Evolutionary conservation across 1,139 yeast genomes (phyloP).

Genomic region (Hyphopichia khmerensis): DNA sequence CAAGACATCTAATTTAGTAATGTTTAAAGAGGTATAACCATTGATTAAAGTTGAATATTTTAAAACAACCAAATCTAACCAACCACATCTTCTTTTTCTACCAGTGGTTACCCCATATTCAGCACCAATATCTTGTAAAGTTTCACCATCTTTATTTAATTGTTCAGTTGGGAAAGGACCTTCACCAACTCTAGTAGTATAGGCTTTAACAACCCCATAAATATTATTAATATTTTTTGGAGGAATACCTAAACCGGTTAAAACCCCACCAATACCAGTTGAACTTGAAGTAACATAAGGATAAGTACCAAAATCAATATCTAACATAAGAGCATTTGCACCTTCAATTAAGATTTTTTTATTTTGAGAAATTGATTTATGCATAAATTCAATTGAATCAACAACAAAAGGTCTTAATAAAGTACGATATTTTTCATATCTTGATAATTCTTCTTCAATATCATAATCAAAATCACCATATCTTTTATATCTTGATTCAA

Average conservation of each 20-base stretch:
- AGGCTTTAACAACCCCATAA: conserved; percentile 97
- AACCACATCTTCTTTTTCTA: conserved; percentile 98
- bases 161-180: conserved; percentile 99
- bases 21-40: conserved; percentile 91
- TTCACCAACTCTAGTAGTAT: conserved; percentile 98
- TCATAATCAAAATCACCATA: conserved; percentile 94
- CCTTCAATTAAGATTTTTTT: conserved; percentile 95
- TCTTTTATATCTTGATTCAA: conserved; percentile 79
- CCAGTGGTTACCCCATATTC: conserved; percentile 99
- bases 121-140: conserved; percentile 87
- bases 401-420: conserved; percentile 85
- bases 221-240: conserved; percentile 77
- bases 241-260: conserved; percentile 95
- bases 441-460: conserved; percentile 71
- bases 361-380: conserved; percentile 70
- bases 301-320: conserved; percentile 96
- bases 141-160: conserved; percentile 81
- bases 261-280: conserved; percentile 97
- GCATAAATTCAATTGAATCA: conserved; percentile 89
- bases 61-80: conserved; percentile 95
- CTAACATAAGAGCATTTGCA: conserved; percentile 97
- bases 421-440: conserved; percentile 74
- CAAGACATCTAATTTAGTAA: conserved; percentile 92
- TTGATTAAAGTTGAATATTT: conserved; percentile 88
- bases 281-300: conserved; percentile 96